Evolutionary conservation across 2,329 filamentous ascomycete species (phyloP).

Genomic region (Calonectria naviculata): DNA sequence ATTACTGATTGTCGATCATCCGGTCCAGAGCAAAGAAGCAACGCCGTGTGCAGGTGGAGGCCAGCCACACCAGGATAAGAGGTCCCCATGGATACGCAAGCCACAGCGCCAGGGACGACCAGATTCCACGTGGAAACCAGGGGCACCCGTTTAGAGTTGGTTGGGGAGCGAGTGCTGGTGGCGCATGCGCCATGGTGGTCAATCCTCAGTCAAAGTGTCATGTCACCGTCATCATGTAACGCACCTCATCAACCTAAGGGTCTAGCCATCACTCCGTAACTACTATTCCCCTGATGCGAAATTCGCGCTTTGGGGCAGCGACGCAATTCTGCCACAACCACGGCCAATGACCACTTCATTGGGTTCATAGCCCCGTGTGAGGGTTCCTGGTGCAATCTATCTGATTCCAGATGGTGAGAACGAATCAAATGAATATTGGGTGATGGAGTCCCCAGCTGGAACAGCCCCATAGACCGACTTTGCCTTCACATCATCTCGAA

Average conservation of each 20-base stretch:
- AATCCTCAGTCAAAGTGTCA: conserved; percentile 1
- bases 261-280: neutral
- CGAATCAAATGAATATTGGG: neutral
- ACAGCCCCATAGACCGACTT: conserved; percentile 14
- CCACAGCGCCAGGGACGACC: conserved; percentile 8
- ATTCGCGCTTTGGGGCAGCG: no score
- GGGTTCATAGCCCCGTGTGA: conserved; percentile 14
- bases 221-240: conserved; percentile 13
- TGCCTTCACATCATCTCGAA: neutral
- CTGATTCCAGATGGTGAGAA: neutral
- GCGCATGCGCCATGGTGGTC: neutral
- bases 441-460: conserved; percentile 7
- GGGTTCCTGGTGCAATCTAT: conserved; percentile 9
- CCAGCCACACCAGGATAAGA: conserved; percentile 16
- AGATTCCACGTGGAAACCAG: conserved; percentile 23
- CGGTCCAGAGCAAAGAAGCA: neutral
- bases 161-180: conserved; percentile 7
- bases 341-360: conserved; percentile 13
- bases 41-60: neutral
- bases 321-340: neutral
- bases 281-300: neutral
- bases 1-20: conserved; percentile 1
- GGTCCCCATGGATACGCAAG: neutral
- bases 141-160: conserved; percentile 11
- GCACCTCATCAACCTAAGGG: conserved; percentile 2